phyloP scores from a whole-genome alignment of 2,329 filamentous ascomycete genomes.

The Claviceps sp. region DNA sequence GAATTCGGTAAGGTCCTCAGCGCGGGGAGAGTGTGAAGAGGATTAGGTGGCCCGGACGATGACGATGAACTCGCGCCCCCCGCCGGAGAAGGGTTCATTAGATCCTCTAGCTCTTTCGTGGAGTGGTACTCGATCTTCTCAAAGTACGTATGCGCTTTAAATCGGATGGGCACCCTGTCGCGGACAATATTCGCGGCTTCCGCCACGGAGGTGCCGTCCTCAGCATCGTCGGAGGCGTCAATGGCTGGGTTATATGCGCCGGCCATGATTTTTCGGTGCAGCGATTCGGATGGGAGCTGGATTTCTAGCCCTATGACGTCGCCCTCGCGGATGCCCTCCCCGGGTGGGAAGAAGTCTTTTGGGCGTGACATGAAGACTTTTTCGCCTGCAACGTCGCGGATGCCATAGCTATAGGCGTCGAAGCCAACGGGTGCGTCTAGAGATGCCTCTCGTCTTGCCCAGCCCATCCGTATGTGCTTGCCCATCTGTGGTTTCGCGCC shows the following conservation, averaged over 20 bases:
- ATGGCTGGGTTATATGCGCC: slow-evolving; percentile 80
- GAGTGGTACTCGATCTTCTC: slow-evolving; percentile 84
- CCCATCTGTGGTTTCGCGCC: slow-evolving; percentile 34
- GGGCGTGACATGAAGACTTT: slow-evolving; percentile 88
- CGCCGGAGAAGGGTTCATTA: slow-evolving; percentile 55
- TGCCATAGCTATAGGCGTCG: slow-evolving; percentile 85
- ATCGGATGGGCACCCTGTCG: slow-evolving; percentile 86
- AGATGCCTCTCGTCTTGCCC: slow-evolving; percentile 67
- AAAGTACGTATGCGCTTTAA: slow-evolving; percentile 88
- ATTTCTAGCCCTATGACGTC: slow-evolving; percentile 94
- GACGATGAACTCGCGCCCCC: slow-evolving; percentile 27
- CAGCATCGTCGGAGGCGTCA: slow-evolving; percentile 46
- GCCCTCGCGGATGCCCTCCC: slow-evolving; percentile 70
- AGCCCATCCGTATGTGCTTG: slow-evolving; percentile 71
- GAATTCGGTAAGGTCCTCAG: slow-evolving; percentile 78
- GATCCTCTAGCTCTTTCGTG: slow-evolving; percentile 76
- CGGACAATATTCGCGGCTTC: slow-evolving; percentile 72
- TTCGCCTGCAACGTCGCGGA: slow-evolving; percentile 80
- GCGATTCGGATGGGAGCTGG: slow-evolving; percentile 67
- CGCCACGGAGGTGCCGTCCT: slow-evolving; percentile 25
- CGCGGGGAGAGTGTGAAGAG: slow-evolving; percentile 59
- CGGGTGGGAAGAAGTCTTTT: slow-evolving; percentile 73
- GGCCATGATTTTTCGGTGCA: slow-evolving; percentile 80
- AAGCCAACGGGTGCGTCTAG: slow-evolving; percentile 76
- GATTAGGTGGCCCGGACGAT: slow-evolving; percentile 47